Conservation (phyloP, 306 rosid genomes). For the Cucurbita ficifolia region DNA sequence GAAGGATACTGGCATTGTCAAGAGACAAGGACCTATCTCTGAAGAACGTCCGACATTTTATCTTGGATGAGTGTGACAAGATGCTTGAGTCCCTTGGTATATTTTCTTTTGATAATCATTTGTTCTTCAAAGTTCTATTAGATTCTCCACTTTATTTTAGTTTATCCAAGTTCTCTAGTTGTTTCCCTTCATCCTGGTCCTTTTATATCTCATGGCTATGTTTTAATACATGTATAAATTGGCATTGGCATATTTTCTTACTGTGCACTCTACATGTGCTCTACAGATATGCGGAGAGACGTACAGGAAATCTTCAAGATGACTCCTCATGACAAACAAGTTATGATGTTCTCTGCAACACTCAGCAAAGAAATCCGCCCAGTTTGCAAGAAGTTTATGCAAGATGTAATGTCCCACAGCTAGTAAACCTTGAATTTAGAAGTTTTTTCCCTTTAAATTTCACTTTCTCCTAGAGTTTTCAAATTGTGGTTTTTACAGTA, state of each 20-base stretch:
- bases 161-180: neutral
- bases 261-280: neutral
- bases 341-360: slow-evolving; percentile 99
- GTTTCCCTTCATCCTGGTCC: neutral
- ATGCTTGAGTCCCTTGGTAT: slow-evolving; percentile 98
- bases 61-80: slow-evolving; percentile 94
- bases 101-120: neutral
- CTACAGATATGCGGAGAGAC: slow-evolving; percentile 93
- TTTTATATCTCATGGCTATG: neutral
- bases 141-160: neutral
- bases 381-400: slow-evolving; percentile 99
- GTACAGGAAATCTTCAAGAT: slow-evolving; percentile 96
- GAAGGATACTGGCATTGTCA: slow-evolving; percentile 72
- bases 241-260: neutral
- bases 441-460: slow-evolving; percentile 54
- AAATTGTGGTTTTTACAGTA: slow-evolving; percentile 14
- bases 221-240: neutral
- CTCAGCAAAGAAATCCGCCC: slow-evolving; percentile 99
- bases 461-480: slow-evolving; percentile 34
- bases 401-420: slow-evolving; percentile 98
- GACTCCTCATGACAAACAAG: slow-evolving; percentile 99
- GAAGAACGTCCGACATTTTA: slow-evolving; percentile 91
- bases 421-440: slow-evolving; percentile 72
- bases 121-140: neutral
- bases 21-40: slow-evolving; percentile 84